These are phyloP conservation scores for Pilaira anomala DNA, from an alignment of 192 early-diverging fungal genomes.

Conservation along the genomic window DNA sequence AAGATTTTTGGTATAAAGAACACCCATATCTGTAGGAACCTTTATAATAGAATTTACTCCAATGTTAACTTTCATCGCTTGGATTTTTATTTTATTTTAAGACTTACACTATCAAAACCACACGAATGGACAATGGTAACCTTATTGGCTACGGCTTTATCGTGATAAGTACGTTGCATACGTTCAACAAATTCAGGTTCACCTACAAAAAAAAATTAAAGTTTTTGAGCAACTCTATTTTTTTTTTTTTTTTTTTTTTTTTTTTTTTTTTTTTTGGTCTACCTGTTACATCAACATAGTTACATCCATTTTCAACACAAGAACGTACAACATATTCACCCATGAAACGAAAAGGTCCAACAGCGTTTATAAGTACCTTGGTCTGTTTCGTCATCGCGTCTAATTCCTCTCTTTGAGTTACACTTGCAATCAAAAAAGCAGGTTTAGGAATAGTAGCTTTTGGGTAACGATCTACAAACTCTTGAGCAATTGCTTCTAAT, in stretches of 20 bases:
- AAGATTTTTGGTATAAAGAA: slow-evolving; percentile 54
- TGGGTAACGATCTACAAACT: slow-evolving; percentile 14
- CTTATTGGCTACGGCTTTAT: slow-evolving; percentile 43
- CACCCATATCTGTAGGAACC: slow-evolving; percentile 67
- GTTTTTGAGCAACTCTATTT: background rate
- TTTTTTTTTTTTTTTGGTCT: background rate
- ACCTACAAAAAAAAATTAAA: slow-evolving; percentile 24
- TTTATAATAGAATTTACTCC: slow-evolving; percentile 36
- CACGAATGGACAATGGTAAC: slow-evolving; percentile 62
- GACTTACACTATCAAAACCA: slow-evolving; percentile 50
- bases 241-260: background rate
- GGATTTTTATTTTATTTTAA: background rate
- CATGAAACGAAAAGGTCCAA: slow-evolving; percentile 65
- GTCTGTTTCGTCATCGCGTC: slow-evolving; percentile 24
- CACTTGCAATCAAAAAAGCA: slow-evolving; percentile 45
- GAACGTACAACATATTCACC: slow-evolving; percentile 61
- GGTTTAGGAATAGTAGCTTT: slow-evolving; percentile 19
- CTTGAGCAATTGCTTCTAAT: slow-evolving; percentile 19
- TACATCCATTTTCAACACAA: slow-evolving; percentile 49
- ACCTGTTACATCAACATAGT: slow-evolving; percentile 61
- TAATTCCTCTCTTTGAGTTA: slow-evolving; percentile 24
- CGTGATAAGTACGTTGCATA: slow-evolving; percentile 55
- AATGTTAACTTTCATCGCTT: background rate
- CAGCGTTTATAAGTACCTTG: slow-evolving; percentile 52
- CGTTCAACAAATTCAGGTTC: slow-evolving; percentile 67